Base-by-base conservation (phyloP, 2,329 filamentous ascomycete species). In the Microsporum ferrugineum region DNA sequence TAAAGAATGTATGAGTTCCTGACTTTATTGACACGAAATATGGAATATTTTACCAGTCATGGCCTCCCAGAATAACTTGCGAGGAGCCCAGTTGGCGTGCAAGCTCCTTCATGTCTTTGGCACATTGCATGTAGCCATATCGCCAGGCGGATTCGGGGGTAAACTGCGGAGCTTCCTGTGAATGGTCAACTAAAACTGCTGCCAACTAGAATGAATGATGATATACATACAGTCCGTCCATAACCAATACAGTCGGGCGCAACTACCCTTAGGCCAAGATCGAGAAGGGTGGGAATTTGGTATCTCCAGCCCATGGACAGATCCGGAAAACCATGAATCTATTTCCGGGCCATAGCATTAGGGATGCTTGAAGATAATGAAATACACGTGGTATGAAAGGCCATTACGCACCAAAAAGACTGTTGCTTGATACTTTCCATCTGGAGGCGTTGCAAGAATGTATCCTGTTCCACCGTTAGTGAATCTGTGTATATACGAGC, bases 211-310 rank as follows among this genome's bases (percentile, higher is more conserved):
- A 17, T 36, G 27, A 57, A 39, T 36, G 60, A 31, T 31, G 53
- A 38, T 23, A 31, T 36, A 59, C 70, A 63, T 71, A 82, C 87
- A 31, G 89, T 94, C 62, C 84, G 82, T 31, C 88, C 89, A 72
- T 94, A 97, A 64, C 92, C 92, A 67, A 95, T 82, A 79, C 91
- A 86, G 74, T 96, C 90, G 0, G 90, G 88, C 8, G 84, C 89
- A 29, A 97, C 84, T 60, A 96, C 89, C 61, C 88, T 84, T 65
- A 92, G 82, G 27, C 87, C 87, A 61, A 89, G 78, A 4, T 85
- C 80, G 38, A 88, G 74, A 27, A 97, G 80, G 67, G 84, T 75
- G 0, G 91, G 91, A 63, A 96, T 88, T 74, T 96, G 91, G 74
- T 89, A 87, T 64, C 91, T 86, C 92, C 92, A 97, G 70, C 88